Evolutionary conservation across 345 rosid species (phyloP), one percentile per base, ranked within the genome.

Genomic region (Sisymbrium altissimum): DNA sequence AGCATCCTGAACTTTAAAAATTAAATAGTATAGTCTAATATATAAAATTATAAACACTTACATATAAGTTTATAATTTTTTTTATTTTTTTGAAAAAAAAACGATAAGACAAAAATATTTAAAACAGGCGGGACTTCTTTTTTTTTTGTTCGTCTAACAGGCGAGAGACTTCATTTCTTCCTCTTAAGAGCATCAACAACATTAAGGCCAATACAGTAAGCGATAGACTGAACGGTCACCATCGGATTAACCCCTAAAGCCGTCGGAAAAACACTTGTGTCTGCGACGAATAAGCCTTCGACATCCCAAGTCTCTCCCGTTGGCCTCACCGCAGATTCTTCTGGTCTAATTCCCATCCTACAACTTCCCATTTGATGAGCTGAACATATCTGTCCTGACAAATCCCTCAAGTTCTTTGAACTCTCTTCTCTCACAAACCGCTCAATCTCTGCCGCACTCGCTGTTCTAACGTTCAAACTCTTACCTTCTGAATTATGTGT

Each of bases 321-420:
- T 36, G 87, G 84, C 59, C 74, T 80, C 84, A 93, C 97, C 10
- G 79, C 96, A 0, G 97, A 90, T 17, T 56, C 68, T 58, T 73
- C 82, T 2, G 88, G 88, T 23, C 79, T 81, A 4, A 73, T 68
- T 12, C 97, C 98, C 96, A 93, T 90, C 70, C 93, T 78, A 78
- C 96, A 93, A 64, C 96, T 93, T 19, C 95, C 97, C 97, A 90
- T 90, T 79, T 93, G 96, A 76, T 93, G 97, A 44, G 97, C 97
- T 32, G 98, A 93, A 73, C 89, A 75, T 21, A 90, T 64, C 10
- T 81, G 84, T 4, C 85, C 74, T 4, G 81, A 62, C 44, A 87
- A 69, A 72, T 75, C 82, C 44, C 80, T 80, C 49, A 89, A 66
- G 29, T 76, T 40, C 75, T 82, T 79, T 36, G 76, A 70, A 50